Percentiles rank a stretch among this genome's conserved stretches.
These are phyloP conservation scores for Neostapfia colusana DNA, from an alignment of 176 grass and related monocot species.

Conservation along the genomic window DNA sequence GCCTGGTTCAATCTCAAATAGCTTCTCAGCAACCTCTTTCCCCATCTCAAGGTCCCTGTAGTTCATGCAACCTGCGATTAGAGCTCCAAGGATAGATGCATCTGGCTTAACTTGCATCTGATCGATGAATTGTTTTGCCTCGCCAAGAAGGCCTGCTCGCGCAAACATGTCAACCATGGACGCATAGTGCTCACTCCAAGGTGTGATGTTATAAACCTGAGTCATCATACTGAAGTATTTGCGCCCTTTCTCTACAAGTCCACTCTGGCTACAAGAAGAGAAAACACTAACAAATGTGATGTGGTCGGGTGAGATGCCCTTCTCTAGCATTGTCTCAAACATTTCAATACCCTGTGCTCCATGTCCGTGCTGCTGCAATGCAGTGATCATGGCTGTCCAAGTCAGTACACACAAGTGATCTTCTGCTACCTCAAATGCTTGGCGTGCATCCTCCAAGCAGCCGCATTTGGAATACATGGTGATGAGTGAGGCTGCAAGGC, in stretches of 20 bases:
- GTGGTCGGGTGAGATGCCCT: slow-evolving; percentile 50
- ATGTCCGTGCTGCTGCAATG: slow-evolving; percentile 60
- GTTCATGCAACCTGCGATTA: slow-evolving; percentile 47
- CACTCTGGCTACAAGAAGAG: slow-evolving; percentile 53
- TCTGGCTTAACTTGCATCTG: slow-evolving; percentile 46
- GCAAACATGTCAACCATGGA: slow-evolving; percentile 67
- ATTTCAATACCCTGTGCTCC: slow-evolving; percentile 35
- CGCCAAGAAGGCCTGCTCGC: slow-evolving; percentile 49
- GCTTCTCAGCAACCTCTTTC: slow-evolving; percentile 34
- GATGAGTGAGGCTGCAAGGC: slow-evolving; percentile 41
- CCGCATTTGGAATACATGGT: slow-evolving; percentile 64
- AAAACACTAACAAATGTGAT: slow-evolving; percentile 63
- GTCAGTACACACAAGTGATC: slow-evolving; percentile 35
- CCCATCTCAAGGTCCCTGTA: slow-evolving; percentile 47
- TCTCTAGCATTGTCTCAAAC: slow-evolving; percentile 45
- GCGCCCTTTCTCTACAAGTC: slow-evolving; percentile 51
- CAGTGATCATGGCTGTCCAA: slow-evolving; percentile 64
- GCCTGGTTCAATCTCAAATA: slow-evolving; percentile 53
- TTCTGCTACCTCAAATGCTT: slow-evolving; percentile 33
- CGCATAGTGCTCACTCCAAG: slow-evolving; percentile 49
- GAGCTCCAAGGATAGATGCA: slow-evolving; percentile 47
- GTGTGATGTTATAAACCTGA: slow-evolving; percentile 42
- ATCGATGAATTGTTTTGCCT: slow-evolving; percentile 46
- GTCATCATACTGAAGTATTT: slow-evolving; percentile 56
- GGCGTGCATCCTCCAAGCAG: slow-evolving; percentile 34